Conservation (phyloP, 83 land plant genomes). For the Thuja plicata region DNA sequence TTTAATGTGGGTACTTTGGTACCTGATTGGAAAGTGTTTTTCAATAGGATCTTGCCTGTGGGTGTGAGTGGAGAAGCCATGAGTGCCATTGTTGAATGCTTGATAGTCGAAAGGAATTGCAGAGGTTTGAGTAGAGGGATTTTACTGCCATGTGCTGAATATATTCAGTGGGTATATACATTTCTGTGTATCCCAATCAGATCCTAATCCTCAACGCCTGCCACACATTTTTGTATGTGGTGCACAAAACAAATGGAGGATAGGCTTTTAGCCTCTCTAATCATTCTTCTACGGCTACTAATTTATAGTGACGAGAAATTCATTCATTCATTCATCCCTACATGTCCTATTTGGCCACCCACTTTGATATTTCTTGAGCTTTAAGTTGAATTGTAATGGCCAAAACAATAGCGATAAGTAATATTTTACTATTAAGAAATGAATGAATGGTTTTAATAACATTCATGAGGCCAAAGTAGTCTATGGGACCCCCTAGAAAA, state of each 20-base stretch:
- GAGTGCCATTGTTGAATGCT: background rate
- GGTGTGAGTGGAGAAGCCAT: slow-evolving; percentile 1
- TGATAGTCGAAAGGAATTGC: background rate
- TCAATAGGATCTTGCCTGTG: background rate
- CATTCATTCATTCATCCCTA: too few species aligned
- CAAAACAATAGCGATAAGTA: too few species aligned
- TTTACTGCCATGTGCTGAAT: background rate
- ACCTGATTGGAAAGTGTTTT: background rate
- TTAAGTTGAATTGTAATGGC: too few species aligned
- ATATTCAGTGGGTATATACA: background rate
- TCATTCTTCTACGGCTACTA: background rate
- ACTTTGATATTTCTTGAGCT: too few species aligned
- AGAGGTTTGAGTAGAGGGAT: background rate
- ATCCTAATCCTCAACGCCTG: slow-evolving; percentile 4
- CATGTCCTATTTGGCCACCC: too few species aligned
- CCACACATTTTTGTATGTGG: slow-evolving; percentile 13
- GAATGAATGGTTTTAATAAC: too few species aligned
- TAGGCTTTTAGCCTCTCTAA: background rate
- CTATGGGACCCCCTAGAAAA: too few species aligned
- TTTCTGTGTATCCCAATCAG: too few species aligned
- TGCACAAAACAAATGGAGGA: background rate
- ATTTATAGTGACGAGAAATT: background rate
- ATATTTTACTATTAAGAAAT: too few species aligned
- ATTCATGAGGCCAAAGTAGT: too few species aligned
- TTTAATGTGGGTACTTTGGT: background rate